Evolutionary conservation across 768 basidiomycete species (phyloP), one percentile per base, ranked within the genome.

Genomic region (Sarcodon sp.): DNA sequence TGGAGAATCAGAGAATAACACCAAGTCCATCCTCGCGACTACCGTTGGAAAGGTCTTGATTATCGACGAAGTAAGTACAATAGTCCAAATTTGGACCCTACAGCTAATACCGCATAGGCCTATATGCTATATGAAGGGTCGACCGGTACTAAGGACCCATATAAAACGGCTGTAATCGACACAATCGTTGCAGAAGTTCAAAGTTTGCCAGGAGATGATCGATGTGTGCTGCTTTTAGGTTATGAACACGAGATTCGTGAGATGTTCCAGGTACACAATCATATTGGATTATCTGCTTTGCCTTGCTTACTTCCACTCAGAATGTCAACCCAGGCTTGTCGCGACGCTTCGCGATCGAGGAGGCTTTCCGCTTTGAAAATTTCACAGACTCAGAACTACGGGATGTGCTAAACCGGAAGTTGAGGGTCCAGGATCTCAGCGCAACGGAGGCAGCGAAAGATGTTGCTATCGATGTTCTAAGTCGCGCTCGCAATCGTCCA

Each of bases 141-240:
- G 8, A 61, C 61, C 7, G 47, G 45, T 4, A 31, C 47, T 34
- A 63, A 54, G 12, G 79, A 84, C 52, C 59, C 66, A 0, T 83
- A 63, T 61, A 83, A 82, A 52, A 79, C 77, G 1, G 70, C 80
- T 0, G 83, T 85, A 37, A 80, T 84, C 31, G 83, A 85, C 55
- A 83, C 82, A 0, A 73, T 85, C 31, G 82, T 85, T 0, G 83
- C 83, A 0, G 83, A 85, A 58, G 73, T 85, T 3, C 82, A 85
- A 54, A 80, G 72, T 41, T 70, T 70, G 0, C 77, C 78, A 0
- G 80, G 82, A 4, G 83, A 85, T 56, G 82, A 84, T 56, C 69
- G 80, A 32, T 82, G 79, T 47, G 77, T 85, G 0, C 62, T 85
- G 9, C 59, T 84, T 39, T 57, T 81, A 1, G 83, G 82, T 0